phyloP scores from a whole-genome alignment of 495 filamentous ascomycete genomes.

The Xylaria palmicola region DNA sequence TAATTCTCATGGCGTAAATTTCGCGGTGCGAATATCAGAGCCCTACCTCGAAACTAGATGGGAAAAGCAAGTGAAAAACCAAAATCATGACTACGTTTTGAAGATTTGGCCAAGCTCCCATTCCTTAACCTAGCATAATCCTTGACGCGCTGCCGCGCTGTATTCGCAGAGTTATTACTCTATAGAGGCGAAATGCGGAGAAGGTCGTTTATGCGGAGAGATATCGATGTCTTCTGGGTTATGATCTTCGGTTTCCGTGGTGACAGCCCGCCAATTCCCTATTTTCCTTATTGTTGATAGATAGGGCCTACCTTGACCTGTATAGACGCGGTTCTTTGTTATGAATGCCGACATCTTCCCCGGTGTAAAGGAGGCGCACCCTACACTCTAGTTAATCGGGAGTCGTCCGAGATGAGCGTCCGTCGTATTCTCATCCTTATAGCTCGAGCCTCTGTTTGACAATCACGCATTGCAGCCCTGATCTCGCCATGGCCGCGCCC shows the following conservation, averaged over 20 bases:
- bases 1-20: background rate
- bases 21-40: background rate
- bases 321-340: too few species aligned
- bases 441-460: background rate
- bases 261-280: background rate
- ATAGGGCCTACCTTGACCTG: too few species aligned
- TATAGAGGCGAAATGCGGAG: background rate
- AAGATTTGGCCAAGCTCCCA: background rate
- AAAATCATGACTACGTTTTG: background rate
- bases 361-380: too few species aligned
- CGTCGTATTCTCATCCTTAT: background rate
- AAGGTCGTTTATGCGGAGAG: background rate
- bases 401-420: too few species aligned
- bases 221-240: background rate
- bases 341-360: too few species aligned
- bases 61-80: background rate
- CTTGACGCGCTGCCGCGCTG: too few species aligned
- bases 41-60: background rate
- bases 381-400: too few species aligned
- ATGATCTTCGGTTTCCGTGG: too few species aligned
- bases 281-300: background rate
- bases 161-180: too few species aligned
- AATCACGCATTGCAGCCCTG: background rate
- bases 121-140: too few species aligned
- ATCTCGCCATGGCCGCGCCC: conserved; percentile 4